Percentiles rank a stretch among this genome's conserved stretches.
Conservation (phyloP, 75 land plant genomes). For the Adiantum capillusveneris region DNA sequence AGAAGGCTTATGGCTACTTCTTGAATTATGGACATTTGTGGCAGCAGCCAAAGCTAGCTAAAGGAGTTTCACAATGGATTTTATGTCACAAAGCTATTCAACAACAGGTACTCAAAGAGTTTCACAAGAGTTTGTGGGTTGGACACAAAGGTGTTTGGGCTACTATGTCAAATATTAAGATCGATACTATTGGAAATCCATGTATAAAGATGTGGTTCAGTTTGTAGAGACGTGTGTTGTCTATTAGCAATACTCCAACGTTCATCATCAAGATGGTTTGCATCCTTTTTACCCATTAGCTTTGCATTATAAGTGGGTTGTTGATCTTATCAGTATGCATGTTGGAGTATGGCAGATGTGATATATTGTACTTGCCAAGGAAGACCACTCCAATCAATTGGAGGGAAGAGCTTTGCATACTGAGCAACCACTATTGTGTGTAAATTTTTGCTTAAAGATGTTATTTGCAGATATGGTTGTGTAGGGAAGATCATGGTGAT, state of each 20-base stretch:
- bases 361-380: conserved; percentile 3
- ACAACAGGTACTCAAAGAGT: neutral
- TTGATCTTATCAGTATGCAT: neutral
- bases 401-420: neutral
- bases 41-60: neutral
- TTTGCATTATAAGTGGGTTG: conserved; percentile 8
- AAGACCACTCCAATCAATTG: neutral
- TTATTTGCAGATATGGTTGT: neutral
- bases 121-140: neutral
- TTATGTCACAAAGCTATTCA: neutral
- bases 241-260: neutral
- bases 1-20: neutral
- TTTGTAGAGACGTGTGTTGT: neutral
- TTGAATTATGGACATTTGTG: neutral
- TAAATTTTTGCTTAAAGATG: conserved; percentile 4
- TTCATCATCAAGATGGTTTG: conserved; percentile 4
- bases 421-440: neutral
- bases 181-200: conserved; percentile 2
- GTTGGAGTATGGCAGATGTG: neutral
- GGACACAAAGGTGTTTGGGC: neutral
- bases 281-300: neutral
- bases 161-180: neutral
- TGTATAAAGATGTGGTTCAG: conserved; percentile 1
- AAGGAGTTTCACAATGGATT: conserved; percentile 1
- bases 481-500: neutral